phyloP scores from a whole-genome alignment of 345 rosid species.

The Capsella bursapastoris region DNA sequence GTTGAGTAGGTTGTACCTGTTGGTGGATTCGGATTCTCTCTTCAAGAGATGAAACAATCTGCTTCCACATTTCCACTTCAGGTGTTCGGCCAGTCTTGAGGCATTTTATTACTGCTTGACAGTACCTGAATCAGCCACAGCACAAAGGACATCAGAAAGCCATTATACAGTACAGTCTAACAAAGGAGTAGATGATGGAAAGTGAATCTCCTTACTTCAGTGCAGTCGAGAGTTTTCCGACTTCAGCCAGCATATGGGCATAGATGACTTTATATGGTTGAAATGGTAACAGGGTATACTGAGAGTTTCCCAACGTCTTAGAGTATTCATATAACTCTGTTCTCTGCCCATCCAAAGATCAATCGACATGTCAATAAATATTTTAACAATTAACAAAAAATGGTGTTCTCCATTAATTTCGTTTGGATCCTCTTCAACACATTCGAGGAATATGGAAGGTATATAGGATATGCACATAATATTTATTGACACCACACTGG shows the following conservation, averaged over 20 bases:
- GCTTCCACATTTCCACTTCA: constrained; percentile 69
- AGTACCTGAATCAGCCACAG: constrained; percentile 56
- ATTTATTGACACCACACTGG: too few species aligned
- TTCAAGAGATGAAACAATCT: constrained; percentile 59
- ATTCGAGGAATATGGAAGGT: constrained; percentile 13
- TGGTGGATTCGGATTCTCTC: constrained; percentile 72
- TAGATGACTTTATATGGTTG: constrained; percentile 93
- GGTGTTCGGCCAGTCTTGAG: constrained; percentile 66
- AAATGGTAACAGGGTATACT: constrained; percentile 80
- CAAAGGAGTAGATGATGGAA: constrained; percentile 11
- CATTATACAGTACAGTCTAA: constrained; percentile 29
- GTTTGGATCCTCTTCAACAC: not conserved
- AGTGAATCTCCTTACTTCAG: constrained; percentile 65
- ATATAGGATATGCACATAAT: constrained; percentile 5
- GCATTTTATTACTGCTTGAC: constrained; percentile 72
- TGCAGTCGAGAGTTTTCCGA: constrained; percentile 88
- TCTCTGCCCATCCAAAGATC: constrained; percentile 69
- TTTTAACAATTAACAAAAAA: constrained; percentile 5
- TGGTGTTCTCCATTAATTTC: not conserved
- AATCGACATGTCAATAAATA: constrained; percentile 27
- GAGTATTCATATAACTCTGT: constrained; percentile 96
- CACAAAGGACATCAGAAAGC: constrained; percentile 38
- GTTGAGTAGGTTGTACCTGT: constrained; percentile 54
- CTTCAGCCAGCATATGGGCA: constrained; percentile 97
- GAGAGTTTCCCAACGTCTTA: constrained; percentile 93